Conservation (phyloP, 1,284 basidiomycete species). For the Puccinia novopanici region DNA sequence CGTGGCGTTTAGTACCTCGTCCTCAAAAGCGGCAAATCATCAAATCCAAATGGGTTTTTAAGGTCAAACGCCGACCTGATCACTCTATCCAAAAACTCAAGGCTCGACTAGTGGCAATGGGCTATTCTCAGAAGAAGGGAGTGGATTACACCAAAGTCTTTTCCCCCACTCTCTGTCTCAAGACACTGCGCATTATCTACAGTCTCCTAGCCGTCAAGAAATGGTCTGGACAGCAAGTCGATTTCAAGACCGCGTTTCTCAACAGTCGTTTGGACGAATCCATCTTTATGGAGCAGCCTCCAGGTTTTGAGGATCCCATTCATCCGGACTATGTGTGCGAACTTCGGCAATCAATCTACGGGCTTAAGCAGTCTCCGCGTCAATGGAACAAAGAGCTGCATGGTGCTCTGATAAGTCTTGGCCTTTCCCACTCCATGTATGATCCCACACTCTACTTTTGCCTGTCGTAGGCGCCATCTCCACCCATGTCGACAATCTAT, state of each 20-base stretch:
- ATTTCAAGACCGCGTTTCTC: no score
- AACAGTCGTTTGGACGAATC: no score
- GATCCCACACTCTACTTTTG: conserved; percentile 12
- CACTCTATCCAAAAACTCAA: neutral
- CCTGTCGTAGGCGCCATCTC: neutral
- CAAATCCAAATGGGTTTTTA: no score
- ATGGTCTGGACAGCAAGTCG: neutral
- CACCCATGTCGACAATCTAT: conserved; percentile 6
- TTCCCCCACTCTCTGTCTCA: neutral
- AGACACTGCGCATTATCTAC: no score
- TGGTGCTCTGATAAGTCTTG: neutral
- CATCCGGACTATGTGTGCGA: no score
- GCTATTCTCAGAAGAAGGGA: conserved; percentile 3
- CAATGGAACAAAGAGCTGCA: conserved; percentile 11
- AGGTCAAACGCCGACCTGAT: neutral
- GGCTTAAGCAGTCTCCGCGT: neutral
- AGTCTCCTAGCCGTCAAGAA: neutral
- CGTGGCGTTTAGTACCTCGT: neutral
- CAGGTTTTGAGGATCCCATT: neutral
- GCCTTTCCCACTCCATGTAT: neutral
- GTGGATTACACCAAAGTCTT: conserved; percentile 51
- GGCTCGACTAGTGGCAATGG: no score
- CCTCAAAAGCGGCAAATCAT: neutral
- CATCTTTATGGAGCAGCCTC: neutral
- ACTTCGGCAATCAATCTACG: neutral